Evolutionary conservation across 495 filamentous ascomycete genomes (phyloP), one percentile per base, ranked within the genome.

Genomic region (Lepraria neglecta): DNA sequence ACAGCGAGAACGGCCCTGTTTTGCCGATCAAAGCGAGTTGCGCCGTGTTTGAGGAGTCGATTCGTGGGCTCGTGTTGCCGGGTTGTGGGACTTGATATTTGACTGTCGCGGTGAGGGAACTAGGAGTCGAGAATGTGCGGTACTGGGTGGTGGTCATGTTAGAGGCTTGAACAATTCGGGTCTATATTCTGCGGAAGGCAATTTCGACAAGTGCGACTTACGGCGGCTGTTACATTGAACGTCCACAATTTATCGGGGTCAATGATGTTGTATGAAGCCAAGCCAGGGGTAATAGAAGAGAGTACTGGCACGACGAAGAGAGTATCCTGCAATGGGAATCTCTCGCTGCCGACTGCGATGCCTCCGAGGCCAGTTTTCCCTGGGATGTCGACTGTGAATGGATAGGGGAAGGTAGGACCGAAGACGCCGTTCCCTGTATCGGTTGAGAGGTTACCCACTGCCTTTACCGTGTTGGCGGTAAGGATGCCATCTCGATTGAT

Each of bases 321-420:
- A 11, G 56, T 43, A 40, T 58, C 56, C 17, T 58, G 56, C 10
- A 58, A 40, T 24, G 40, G 56, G 17, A 58, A 47, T 6, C 27
- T 44, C 17, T 47, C n/a, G 15, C 30, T 35, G 19, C 4, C n/a
- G 35, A 61, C 47, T 27, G 47, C 15, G 55, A 63, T 15, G 42
- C 54, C 61, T 4, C 56, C 60, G 24, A 59, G 61, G 43, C 61
- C 61, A 17, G 15, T 63, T n/a, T 27, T 3, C 4, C 31, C 50
- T 4, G 40, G 14, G 28, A 63, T 33, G 6, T 31, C 14, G 61
- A 59, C 27, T 4, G 61, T 59, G 38, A 63, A 47, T 6, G 61
- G 61, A 42, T 63, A 63, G 3, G 19, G 53, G 42, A 35, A 57
- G 9, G 61, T 63, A 28, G 61, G 61, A 19, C 55, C 61, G 55